Conservation (phyloP, 441 rosid genomes). For the Erodium moschatum region DNA sequence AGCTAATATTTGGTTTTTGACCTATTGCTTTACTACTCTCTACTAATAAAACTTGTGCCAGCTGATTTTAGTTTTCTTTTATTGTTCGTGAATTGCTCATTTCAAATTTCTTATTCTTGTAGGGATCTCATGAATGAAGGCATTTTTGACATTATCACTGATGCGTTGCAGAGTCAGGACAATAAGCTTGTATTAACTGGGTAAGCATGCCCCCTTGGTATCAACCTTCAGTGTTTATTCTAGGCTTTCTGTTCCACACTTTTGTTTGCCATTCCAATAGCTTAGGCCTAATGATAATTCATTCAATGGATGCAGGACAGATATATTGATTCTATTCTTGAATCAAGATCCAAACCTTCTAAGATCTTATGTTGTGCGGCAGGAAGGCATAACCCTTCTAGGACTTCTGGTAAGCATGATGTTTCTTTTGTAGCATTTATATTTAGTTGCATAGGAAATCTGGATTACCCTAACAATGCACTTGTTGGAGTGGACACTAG, state of each 20-base stretch:
- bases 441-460: neutral
- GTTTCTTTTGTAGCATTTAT: slow-evolving; percentile 11
- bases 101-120: slow-evolving; percentile 19
- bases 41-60: neutral
- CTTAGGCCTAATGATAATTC: slow-evolving; percentile 30
- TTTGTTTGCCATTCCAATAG: slow-evolving; percentile 14
- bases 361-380: slow-evolving; percentile 80
- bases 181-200: slow-evolving; percentile 84
- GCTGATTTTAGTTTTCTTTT: neutral
- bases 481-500: neutral
- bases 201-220: slow-evolving; percentile 38
- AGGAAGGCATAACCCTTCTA: slow-evolving; percentile 69
- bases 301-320: slow-evolving; percentile 95
- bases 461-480: neutral
- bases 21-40: neutral
- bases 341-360: slow-evolving; percentile 92
- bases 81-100: neutral
- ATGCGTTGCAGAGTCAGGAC: slow-evolving; percentile 80
- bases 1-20: neutral
- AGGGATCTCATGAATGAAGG: slow-evolving; percentile 94
- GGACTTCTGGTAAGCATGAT: slow-evolving; percentile 69
- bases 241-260: slow-evolving; percentile 2
- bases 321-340: slow-evolving; percentile 90
- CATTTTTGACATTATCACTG: slow-evolving; percentile 68
- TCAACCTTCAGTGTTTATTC: slow-evolving; percentile 4